Percentiles rank a stretch among this genome's conserved stretches.
Conservation (phyloP, 805 yeast species). For the Kluyveromyces siamensis region DNA sequence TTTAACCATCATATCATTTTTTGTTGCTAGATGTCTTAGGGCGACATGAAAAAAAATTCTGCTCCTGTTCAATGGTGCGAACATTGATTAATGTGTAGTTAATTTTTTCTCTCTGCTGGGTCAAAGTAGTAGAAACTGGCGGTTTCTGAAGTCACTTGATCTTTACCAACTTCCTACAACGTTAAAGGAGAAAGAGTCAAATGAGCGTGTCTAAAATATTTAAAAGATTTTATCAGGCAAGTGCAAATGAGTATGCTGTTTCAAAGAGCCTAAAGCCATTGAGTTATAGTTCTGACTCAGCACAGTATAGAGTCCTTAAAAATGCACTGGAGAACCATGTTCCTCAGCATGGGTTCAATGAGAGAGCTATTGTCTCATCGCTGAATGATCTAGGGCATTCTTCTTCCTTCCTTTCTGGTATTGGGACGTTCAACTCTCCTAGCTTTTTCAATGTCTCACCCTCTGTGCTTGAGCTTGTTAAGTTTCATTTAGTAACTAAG, state of each 20-base stretch:
- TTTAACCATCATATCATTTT: background rate
- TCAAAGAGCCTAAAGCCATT: conserved; percentile 16
- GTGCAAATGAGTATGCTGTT: conserved; percentile 15
- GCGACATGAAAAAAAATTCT: background rate
- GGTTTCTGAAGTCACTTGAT: background rate
- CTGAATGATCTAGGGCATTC: conserved; percentile 19
- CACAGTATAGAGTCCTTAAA: conserved; percentile 19
- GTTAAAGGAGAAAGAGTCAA: too few relatives aligned
- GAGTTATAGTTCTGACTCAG: conserved; percentile 19
- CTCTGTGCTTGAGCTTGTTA: conserved; percentile 40
- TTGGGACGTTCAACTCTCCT: conserved; percentile 27
- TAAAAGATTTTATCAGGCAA: conserved; percentile 20
- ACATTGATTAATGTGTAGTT: background rate
- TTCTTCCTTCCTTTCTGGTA: conserved; percentile 19
- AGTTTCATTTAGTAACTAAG: conserved; percentile 44
- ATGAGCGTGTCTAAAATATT: background rate
- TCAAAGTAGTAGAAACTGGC: too few relatives aligned
- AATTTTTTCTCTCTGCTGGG: too few relatives aligned
- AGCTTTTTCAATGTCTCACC: conserved; percentile 25
- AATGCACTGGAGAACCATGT: conserved; percentile 22
- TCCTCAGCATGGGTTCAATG: conserved; percentile 25
- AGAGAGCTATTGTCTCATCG: conserved; percentile 23
- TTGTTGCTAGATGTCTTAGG: background rate
- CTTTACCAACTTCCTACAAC: background rate
- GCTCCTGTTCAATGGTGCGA: background rate